Conservation (phyloP, 2,329 filamentous ascomycete species). For the Ophiostoma piceae region DNA sequence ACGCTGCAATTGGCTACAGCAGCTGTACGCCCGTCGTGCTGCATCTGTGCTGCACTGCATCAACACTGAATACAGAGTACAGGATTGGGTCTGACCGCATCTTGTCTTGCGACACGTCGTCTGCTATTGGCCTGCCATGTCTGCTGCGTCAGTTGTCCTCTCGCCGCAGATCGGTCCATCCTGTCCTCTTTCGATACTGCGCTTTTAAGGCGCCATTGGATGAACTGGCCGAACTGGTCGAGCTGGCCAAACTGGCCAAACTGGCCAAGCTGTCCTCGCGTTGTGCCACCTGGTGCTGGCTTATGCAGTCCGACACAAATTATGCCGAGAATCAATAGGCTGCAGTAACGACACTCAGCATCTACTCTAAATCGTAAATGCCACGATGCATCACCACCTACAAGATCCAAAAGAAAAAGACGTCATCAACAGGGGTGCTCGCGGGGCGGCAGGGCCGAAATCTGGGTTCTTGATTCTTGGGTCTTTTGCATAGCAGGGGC, state of each 20-base stretch:
- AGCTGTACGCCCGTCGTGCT: neutral
- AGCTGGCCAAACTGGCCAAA: too few relatives aligned
- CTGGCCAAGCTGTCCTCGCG: neutral
- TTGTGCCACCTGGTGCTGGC: neutral
- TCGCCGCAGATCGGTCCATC: neutral
- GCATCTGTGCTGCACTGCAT: neutral
- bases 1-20: too few relatives aligned
- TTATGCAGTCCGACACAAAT: neutral
- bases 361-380: neutral
- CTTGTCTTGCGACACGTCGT: neutral
- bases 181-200: neutral
- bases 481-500: neutral
- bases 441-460: neutral
- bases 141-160: neutral
- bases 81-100: neutral
- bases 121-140: neutral
- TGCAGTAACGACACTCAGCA: neutral
- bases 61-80: neutral
- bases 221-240: neutral
- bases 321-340: neutral
- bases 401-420: neutral
- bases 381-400: neutral
- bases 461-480: neutral
- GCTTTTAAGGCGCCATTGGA: neutral
- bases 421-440: constrained; percentile 7